Percentiles rank a stretch among this genome's conserved stretches.
These are phyloP conservation scores for Eucalyptus erythrocorys DNA, from an alignment of 345 rosid species.

Conservation along the genomic window DNA sequence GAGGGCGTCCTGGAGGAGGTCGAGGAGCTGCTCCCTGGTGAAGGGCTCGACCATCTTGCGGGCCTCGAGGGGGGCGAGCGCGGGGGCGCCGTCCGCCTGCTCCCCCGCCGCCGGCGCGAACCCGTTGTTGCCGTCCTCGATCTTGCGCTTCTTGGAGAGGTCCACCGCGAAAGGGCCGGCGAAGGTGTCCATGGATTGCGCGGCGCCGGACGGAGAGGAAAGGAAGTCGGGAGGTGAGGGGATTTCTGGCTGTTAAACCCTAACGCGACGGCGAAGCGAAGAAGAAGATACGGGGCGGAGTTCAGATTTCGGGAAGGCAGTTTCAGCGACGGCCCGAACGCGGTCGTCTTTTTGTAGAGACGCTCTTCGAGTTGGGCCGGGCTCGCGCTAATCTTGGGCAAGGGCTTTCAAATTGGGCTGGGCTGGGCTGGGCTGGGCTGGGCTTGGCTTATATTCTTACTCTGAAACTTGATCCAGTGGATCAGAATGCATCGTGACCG, in stretches of 20 bases:
- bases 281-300: neutral
- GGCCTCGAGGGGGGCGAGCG: conserved; percentile 31
- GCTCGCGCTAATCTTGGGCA: neutral
- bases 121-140: conserved; percentile 42
- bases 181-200: neutral
- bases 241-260: neutral
- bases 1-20: conserved; percentile 41
- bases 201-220: neutral
- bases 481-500: neutral
- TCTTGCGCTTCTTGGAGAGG: neutral
- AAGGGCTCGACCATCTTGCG: conserved; percentile 57
- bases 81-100: neutral
- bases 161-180: neutral
- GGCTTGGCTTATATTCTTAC: neutral
- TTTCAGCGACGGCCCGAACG: neutral
- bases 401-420: neutral
- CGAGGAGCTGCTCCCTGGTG: conserved; percentile 53
- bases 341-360: neutral
- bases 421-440: neutral
- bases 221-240: neutral
- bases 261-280: neutral
- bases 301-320: neutral
- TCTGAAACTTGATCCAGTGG: neutral
- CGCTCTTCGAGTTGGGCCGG: neutral
- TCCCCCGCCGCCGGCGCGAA: neutral